phyloP scores from a whole-genome alignment of 192 early-diverging fungal species.

The Podila horticola region DNA sequence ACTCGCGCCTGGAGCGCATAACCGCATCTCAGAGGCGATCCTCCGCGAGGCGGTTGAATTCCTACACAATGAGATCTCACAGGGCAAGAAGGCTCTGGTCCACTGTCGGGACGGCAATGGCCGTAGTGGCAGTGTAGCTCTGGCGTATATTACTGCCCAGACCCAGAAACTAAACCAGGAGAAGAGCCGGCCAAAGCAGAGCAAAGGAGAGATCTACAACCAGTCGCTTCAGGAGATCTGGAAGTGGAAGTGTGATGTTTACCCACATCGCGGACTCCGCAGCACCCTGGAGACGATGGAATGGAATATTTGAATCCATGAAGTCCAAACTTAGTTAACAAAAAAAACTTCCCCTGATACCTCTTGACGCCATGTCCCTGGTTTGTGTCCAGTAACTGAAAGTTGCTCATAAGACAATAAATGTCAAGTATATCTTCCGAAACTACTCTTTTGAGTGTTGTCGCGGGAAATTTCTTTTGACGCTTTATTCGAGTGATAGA shows the following conservation, averaged over 20 bases:
- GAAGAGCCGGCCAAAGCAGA: neutral
- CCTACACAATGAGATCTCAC: conserved; percentile 14
- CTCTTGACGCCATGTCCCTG: too few species aligned
- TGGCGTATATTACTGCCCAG: conserved; percentile 35
- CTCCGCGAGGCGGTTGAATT: conserved; percentile 41
- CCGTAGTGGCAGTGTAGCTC: conserved; percentile 36
- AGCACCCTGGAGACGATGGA: conserved; percentile 25
- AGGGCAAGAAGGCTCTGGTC: conserved; percentile 45
- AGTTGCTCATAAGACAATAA: too few species aligned
- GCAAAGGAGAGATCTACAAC: conserved; percentile 6
- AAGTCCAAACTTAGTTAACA: too few species aligned
- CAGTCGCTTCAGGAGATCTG: conserved; percentile 29
- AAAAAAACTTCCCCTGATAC: too few species aligned
- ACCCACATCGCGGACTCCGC: conserved; percentile 41
- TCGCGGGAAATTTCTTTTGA: too few species aligned
- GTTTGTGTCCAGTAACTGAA: too few species aligned
- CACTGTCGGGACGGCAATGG: conserved; percentile 50
- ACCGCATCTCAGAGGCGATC: conserved; percentile 24
- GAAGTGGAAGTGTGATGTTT: conserved; percentile 53
- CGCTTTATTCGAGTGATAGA: too few species aligned
- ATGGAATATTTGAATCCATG: conserved; percentile 3
- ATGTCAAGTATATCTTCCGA: too few species aligned
- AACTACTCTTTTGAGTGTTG: too few species aligned
- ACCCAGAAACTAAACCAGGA: conserved; percentile 6
- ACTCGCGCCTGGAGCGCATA: conserved; percentile 33